Conservation (phyloP, 1,284 basidiomycete genomes). For the Leccinum pallidistipes region DNA sequence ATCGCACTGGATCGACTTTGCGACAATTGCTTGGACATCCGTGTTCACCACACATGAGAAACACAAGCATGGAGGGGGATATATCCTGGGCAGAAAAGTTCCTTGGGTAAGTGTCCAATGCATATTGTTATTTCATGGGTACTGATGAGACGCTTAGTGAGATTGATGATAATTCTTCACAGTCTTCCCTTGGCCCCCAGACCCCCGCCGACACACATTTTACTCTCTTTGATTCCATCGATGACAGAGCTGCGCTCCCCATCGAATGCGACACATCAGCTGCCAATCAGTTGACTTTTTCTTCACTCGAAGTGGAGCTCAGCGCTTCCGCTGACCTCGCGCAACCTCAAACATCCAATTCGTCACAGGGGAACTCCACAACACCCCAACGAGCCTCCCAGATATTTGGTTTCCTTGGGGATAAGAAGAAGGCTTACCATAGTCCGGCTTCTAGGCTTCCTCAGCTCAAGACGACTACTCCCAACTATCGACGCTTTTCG, state of each 20-base stretch:
- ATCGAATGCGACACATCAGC: conserved; percentile 46
- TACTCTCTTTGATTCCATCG: conserved; percentile 34
- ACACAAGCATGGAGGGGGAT: conserved; percentile 55
- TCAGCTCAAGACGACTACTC: conserved; percentile 27
- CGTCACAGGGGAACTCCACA: conserved; percentile 36
- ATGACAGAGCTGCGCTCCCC: conserved; percentile 40
- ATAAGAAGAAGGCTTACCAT: conserved; percentile 37
- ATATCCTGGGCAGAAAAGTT: conserved; percentile 79
- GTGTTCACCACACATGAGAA: conserved; percentile 33
- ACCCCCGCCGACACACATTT: conserved; percentile 44
- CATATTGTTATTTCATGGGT: background rate
- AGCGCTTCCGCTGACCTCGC: conserved; percentile 48
- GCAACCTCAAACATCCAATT: conserved; percentile 28
- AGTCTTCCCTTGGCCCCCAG: conserved; percentile 45
- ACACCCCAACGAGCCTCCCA: conserved; percentile 66
- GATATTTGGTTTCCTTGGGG: conserved; percentile 64
- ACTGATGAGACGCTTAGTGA: conserved; percentile 39
- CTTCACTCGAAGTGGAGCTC: conserved; percentile 71
- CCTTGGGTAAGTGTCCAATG: conserved; percentile 51
- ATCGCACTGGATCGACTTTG: conserved; percentile 66
- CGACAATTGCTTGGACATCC: conserved; percentile 65
- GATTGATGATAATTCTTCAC: conserved; percentile 44
- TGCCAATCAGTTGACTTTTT: conserved; percentile 52
- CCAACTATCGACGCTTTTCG: conserved; percentile 30
- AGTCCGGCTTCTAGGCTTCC: conserved; percentile 38